phyloP scores from a whole-genome alignment of 225 moss, liverwort and hornwort genomes.

The Antitrichia curtipendula region DNA sequence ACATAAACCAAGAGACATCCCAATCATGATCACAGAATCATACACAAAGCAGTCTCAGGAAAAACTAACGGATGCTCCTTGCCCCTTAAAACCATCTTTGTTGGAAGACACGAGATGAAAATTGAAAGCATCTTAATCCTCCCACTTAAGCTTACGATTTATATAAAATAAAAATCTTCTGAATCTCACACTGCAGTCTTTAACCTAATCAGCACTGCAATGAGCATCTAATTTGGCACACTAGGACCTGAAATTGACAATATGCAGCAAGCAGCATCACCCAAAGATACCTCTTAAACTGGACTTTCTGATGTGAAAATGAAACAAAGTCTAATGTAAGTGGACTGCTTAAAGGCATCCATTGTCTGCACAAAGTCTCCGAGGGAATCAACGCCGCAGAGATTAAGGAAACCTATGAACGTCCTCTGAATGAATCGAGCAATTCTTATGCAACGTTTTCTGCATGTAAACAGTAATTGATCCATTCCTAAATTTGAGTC shows the following conservation, averaged over 20 bases:
- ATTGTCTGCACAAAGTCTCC: neutral
- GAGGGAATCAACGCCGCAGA: neutral
- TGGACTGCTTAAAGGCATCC: neutral
- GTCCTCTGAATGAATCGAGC: neutral
- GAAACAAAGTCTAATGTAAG: neutral
- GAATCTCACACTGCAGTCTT: neutral
- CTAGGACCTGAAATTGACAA: neutral
- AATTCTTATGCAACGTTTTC: neutral
- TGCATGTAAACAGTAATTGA: neutral
- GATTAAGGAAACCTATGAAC: neutral
- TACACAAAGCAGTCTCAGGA: neutral
- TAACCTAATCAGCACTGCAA: neutral
- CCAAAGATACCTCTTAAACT: neutral
- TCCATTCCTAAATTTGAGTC: neutral
- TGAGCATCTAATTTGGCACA: neutral
- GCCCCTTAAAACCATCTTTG: neutral
- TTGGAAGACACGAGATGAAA: neutral
- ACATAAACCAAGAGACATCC: neutral
- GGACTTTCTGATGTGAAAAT: neutral
- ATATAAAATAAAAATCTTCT: neutral
- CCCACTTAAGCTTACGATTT: neutral
- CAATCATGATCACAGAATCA: neutral
- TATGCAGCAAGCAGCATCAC: neutral
- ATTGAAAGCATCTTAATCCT: neutral
- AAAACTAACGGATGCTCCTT: neutral